Conservation (phyloP, 2,329 filamentous ascomycete genomes). For the Pezicula neosporulosa region DNA sequence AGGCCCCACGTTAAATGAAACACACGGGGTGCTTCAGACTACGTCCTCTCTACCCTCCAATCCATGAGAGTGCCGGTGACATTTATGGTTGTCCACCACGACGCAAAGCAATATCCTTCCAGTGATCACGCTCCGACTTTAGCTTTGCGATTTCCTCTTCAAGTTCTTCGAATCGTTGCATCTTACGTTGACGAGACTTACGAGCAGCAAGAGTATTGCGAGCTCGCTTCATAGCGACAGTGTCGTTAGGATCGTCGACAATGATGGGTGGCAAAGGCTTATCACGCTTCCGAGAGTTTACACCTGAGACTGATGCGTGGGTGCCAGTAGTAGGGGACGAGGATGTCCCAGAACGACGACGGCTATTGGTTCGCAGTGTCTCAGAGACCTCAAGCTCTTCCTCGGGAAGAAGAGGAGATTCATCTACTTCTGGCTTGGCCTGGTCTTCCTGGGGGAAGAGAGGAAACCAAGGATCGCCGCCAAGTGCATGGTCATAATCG, state of each 20-base stretch:
- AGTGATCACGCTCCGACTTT: conserved; percentile 62
- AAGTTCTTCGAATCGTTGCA: conserved; percentile 69
- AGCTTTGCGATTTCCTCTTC: conserved; percentile 71
- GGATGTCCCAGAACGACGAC: conserved; percentile 35
- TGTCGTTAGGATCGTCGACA: conserved; percentile 70
- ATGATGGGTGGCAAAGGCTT: conserved; percentile 79
- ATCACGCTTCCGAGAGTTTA: conserved; percentile 71
- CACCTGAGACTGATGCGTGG: conserved; percentile 66
- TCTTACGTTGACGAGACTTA: conserved; percentile 87
- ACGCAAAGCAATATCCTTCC: conserved; percentile 43
- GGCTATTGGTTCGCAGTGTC: conserved; percentile 35
- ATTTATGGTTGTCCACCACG: conserved; percentile 13
- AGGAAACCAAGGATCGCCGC: conserved; percentile 63
- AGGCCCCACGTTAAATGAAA: not conserved
- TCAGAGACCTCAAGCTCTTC: conserved; percentile 48
- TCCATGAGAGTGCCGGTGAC: conserved; percentile 28
- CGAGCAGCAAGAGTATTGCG: conserved; percentile 91
- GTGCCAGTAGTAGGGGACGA: conserved; percentile 42
- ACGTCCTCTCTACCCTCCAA: conserved; percentile 23
- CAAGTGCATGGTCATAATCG: conserved; percentile 36
- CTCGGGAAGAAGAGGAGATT: conserved; percentile 23
- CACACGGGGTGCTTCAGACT: conserved; percentile 5
- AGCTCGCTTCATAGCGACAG: conserved; percentile 84
- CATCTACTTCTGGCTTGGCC: conserved; percentile 20
- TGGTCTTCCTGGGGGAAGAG: conserved; percentile 59